phyloP scores from a whole-genome alignment of 192 early-diverging fungal species.

The Funneliformis geosporum region DNA sequence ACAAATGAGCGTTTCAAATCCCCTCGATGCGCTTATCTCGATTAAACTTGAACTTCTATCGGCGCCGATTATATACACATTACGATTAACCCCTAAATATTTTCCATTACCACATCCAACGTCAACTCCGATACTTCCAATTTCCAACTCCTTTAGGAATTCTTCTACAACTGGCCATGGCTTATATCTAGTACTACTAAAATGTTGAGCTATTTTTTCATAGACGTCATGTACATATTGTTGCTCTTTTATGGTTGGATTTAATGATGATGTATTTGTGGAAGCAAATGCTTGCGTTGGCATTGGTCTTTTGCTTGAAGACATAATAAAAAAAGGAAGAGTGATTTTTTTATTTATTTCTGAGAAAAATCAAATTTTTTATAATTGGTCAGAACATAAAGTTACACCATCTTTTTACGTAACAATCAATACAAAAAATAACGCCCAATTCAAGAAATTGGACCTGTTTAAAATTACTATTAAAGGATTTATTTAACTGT shows the following conservation, averaged over 20 bases:
- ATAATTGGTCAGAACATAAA: no score
- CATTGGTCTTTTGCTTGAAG: neutral
- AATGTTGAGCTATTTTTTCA: constrained; percentile 89
- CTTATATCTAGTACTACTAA: constrained; percentile 94
- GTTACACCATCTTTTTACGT: no score
- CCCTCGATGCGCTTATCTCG: constrained; percentile 68
- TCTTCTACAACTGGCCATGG: constrained; percentile 95
- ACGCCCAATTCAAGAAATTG: no score
- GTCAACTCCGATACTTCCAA: constrained; percentile 86
- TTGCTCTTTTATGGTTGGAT: constrained; percentile 58
- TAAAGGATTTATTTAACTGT: no score
- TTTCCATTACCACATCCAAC: constrained; percentile 99
- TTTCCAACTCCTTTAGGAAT: constrained; percentile 63
- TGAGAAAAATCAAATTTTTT: no score
- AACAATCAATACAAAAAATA: no score
- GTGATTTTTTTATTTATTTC: neutral
- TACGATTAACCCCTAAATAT: constrained; percentile 88
- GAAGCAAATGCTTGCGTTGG: neutral
- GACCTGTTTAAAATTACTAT: no score
- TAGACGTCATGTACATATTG: constrained; percentile 91
- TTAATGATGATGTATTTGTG: neutral
- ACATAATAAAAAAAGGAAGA: neutral
- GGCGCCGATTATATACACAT: constrained; percentile 79
- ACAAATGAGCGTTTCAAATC: constrained; percentile 79
- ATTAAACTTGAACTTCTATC: constrained; percentile 85